Base-by-base conservation (phyloP, 257 asterid genomes). In the Prunella vulgaris region DNA sequence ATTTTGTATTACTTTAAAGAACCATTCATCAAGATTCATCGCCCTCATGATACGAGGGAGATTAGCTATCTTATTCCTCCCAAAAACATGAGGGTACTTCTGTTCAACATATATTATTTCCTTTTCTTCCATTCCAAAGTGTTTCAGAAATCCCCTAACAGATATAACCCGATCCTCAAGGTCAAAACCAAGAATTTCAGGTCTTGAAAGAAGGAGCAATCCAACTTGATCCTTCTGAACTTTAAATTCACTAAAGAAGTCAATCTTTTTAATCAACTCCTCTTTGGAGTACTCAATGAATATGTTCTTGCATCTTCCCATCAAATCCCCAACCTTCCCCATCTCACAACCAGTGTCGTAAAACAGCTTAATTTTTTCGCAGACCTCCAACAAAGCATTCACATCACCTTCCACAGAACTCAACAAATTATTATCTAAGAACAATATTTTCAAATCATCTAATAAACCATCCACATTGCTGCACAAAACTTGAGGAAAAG, bases 21-120 rank as follows among this genome's bases (percentile, higher is more conserved):
- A 88, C 96, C 96, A 88, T 22, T 80, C 81, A 21, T 74, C 70
- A n/a, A 86, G 86, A 71, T 83, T 74, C 83, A 88, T 63, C 3
- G 89, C 76, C 82, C 86, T 80, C 83, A 88, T 79, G 2, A 77
- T 42, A 17, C 74, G 64, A 71, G 89, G 88, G 59, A 86, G 33
- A 69, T 88, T 86, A 66, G 73, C 84, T 22, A 88, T 78, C 65
- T 51, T 78, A 66, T 88, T 88, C 71, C 86, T 88, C n/a, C 93
- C 91, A 61, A 88, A 83, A 80, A 83, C 85, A 33, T 86, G 80
- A 73, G 85, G 89, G 44, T 81, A 86, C 44, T 77, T 81, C 60
- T 72, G 64, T 75, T 74, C 35, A 66, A 83, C 84, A 42, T 76
- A 64, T 48, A 64, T 65, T 76, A 80, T 7, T n/a, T 83, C 82